phyloP scores from a whole-genome alignment of 441 rosid genomes.

The Iberis amara region DNA sequence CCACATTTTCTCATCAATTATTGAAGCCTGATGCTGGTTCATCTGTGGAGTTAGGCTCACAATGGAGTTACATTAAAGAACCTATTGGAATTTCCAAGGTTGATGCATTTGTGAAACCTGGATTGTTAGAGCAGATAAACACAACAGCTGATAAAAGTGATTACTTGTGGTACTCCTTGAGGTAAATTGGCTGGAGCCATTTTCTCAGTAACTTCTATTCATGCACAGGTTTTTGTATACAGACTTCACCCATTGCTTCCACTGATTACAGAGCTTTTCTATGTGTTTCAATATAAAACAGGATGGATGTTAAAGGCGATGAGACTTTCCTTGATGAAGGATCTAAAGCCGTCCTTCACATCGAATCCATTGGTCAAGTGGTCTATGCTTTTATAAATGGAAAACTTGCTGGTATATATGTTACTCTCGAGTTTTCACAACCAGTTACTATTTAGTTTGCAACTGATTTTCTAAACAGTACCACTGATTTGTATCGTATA shows the following conservation, averaged over 20 bases:
- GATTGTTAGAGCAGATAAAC: conserved; percentile 82
- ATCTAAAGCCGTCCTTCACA: conserved; percentile 67
- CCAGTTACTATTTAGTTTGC: not conserved
- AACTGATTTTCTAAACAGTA: conserved; percentile 1
- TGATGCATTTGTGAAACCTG: conserved; percentile 53
- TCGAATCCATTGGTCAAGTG: conserved; percentile 81
- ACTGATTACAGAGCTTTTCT: conserved; percentile 4
- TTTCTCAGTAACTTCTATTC: not conserved
- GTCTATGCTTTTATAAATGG: conserved; percentile 81
- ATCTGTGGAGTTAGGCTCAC: conserved; percentile 38
- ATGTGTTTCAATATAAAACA: conserved; percentile 33
- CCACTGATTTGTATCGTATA: not conserved
- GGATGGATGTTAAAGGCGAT: conserved; percentile 45
- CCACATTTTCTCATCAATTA: conserved; percentile 49
- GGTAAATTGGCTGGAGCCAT: conserved; percentile 35
- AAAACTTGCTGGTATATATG: conserved; percentile 58
- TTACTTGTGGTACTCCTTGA: conserved; percentile 85
- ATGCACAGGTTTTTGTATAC: conserved; percentile 18
- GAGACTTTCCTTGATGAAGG: conserved; percentile 62
- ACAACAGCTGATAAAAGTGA: conserved; percentile 83
- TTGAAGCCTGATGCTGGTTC: conserved; percentile 41
- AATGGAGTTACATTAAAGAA: conserved; percentile 80
- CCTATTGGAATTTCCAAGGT: conserved; percentile 75
- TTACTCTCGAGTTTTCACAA: conserved; percentile 14
- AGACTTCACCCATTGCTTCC: not conserved